Base-by-base conservation (phyloP, 139 green algal genomes). In the Eudorina sp. region DNA sequence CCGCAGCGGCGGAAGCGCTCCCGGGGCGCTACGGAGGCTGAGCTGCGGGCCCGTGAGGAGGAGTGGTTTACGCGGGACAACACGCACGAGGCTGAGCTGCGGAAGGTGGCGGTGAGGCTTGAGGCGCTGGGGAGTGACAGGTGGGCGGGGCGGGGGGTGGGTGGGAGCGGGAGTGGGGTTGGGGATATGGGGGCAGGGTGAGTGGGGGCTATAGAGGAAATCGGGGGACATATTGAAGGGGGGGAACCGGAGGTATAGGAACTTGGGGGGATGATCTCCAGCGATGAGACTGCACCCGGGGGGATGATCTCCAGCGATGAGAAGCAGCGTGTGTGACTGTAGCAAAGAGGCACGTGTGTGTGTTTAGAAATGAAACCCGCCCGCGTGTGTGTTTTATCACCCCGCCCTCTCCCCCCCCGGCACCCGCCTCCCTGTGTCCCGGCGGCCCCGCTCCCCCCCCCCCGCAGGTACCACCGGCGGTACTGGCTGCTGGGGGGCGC, bases 51-150 rank as follows among this genome's bases (percentile, higher is more conserved):
- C 3, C 73, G 53, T 29, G 84, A 91, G 68, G 83, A 92, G 78
- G 60, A 77, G 45, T 70, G 53, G 62, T 55, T 31, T 8, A 40
- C 58, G 13, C 88, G 90, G 23, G 90, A 93, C 60, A 86, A 84
- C 29, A 69, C 83, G 38, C 74, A 84, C 36, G 66, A 86, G 34
- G 74, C 70, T 9, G 89, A 91, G 84, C 38, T 91, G 70, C 83
- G 79, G 19, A 69, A 85, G 13, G 83, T 85, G 55, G 68, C 77
- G 58, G 83, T 94, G 41, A 70, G 91, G 21, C 73, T 79, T 23
- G 91, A 94, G 78, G 74, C 89, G 38, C 62, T 92, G n/a, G 91
- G 91, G 19, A 75, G 53, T 4, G 91, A 94, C 82, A 76, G 91
- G 74, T 76, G 80, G n/a, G 80, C 2, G 48, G 18, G 29, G n/a